A percentile compares a stretch with the other conserved stretches of the same genome.
Evolutionary conservation across 306 rosid species (phyloP).

Genomic region (Vicia sativa): DNA sequence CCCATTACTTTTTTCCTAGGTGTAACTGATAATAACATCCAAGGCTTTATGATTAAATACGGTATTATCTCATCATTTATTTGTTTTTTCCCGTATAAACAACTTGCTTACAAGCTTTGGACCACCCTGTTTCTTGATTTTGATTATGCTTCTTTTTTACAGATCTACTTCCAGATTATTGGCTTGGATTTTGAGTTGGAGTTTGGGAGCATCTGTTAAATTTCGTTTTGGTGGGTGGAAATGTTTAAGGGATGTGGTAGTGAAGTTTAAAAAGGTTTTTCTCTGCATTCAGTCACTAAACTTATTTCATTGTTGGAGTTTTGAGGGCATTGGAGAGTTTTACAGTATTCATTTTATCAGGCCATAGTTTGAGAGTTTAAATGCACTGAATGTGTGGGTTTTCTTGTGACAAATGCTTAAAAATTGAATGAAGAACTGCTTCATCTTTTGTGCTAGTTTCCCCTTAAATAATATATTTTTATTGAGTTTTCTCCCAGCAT

Average conservation of each 20-base stretch:
- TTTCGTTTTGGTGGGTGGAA: constrained; percentile 97
- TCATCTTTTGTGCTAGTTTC: constrained; percentile 29
- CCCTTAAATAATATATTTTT: constrained; percentile 13
- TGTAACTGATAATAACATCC: constrained; percentile 15
- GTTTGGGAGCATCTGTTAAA: constrained; percentile 82
- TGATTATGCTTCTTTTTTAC: constrained; percentile 37
- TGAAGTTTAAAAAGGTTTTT: constrained; percentile 89
- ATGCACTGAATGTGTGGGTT: constrained; percentile 2
- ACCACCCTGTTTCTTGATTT: constrained; percentile 32
- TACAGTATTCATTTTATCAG: constrained; percentile 20
- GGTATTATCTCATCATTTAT: constrained; percentile 26
- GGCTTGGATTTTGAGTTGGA: constrained; percentile 90
- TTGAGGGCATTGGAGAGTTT: constrained; percentile 26
- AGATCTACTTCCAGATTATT: constrained; percentile 84
- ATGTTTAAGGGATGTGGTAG: constrained; percentile 79
- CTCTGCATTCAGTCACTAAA: constrained; percentile 33
- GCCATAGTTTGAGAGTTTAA: constrained; percentile 24
- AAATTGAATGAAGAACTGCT: constrained; percentile 32
- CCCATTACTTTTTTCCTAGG: not conserved
- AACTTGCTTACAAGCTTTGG: constrained; percentile 1
- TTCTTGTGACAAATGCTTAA: constrained; percentile 31
- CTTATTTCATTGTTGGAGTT: constrained; percentile 29
- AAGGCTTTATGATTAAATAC: constrained; percentile 21
- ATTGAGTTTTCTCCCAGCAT: constrained; percentile 18
- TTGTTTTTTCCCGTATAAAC: not conserved